Conservation (phyloP, 805 yeast species). For the Pichia cabralensis region DNA sequence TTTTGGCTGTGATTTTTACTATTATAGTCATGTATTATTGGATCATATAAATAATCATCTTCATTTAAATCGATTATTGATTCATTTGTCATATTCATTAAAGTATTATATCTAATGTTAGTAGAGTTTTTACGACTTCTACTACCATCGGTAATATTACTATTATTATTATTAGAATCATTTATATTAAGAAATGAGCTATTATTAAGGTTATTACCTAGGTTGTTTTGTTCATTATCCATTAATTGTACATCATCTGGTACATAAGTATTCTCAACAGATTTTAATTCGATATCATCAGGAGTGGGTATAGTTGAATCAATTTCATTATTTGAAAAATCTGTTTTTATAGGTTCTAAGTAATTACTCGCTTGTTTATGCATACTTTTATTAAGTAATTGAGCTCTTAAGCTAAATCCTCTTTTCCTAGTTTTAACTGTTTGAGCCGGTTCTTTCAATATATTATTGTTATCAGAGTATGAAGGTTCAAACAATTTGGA, state of each 20-base stretch:
- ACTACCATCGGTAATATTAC: constrained; percentile 4
- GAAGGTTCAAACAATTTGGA: too few species aligned
- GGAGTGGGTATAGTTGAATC: constrained; percentile 2
- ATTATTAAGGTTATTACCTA: too few species aligned
- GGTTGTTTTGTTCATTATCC: too few species aligned
- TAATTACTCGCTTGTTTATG: constrained; percentile 17
- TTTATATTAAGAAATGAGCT: too few species aligned
- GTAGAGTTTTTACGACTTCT: not conserved
- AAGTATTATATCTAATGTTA: constrained; percentile 3
- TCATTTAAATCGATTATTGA: constrained; percentile 13
- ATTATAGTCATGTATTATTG: too few species aligned
- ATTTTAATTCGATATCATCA: constrained; percentile 26
- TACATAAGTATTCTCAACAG: constrained; percentile 22
- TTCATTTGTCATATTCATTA: constrained; percentile 13
- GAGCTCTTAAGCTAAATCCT: constrained; percentile 60
- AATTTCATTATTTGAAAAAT: not conserved
- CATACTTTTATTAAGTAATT: constrained; percentile 41
- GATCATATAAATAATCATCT: too few species aligned
- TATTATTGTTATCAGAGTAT: not conserved
- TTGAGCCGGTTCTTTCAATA: constrained; percentile 1
- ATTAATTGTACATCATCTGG: constrained; percentile 18
- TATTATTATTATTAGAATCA: constrained; percentile 1
- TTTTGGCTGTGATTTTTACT: too few species aligned
- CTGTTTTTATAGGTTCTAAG: constrained; percentile 2
- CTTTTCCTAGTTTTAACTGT: constrained; percentile 37